Evolutionary conservation across 805 yeast genomes (phyloP).

Genomic region (Lachancea fermentati): DNA sequence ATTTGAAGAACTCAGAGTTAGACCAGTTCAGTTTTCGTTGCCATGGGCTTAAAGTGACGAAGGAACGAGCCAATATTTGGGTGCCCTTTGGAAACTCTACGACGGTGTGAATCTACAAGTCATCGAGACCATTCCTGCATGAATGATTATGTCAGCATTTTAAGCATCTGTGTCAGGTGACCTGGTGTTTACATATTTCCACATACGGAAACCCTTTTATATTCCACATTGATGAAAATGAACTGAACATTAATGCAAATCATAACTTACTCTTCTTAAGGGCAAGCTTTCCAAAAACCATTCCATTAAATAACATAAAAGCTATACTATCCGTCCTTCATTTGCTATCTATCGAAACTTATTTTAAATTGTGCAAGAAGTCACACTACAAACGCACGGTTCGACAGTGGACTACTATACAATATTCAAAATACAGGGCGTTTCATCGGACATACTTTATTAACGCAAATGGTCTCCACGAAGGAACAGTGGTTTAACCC

Average conservation of each 20-base stretch:
- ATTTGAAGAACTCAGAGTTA: neutral
- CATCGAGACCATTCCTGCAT: neutral
- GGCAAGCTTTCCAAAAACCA: neutral
- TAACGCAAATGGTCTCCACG: slow-evolving; percentile 6
- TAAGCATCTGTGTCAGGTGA: neutral
- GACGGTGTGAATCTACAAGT: neutral
- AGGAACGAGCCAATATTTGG: slow-evolving; percentile 7
- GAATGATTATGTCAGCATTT: neutral
- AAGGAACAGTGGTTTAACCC: slow-evolving; percentile 6
- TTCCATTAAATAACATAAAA: neutral
- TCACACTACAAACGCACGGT: neutral
- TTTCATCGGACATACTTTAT: too few species aligned
- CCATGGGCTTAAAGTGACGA: slow-evolving; percentile 9
- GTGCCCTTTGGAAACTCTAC: slow-evolving; percentile 2
- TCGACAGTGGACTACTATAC: neutral
- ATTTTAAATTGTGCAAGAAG: neutral
- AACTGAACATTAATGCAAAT: neutral
- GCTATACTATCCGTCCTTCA: neutral
- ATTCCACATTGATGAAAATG: neutral
- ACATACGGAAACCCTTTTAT: neutral
- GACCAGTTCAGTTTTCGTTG: slow-evolving; percentile 4
- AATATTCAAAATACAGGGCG: too few species aligned
- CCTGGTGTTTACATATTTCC: neutral
- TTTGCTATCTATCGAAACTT: neutral
- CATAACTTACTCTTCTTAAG: neutral